phyloP scores from a whole-genome alignment of 768 basidiomycete species.

The Lyophyllum semitale region DNA sequence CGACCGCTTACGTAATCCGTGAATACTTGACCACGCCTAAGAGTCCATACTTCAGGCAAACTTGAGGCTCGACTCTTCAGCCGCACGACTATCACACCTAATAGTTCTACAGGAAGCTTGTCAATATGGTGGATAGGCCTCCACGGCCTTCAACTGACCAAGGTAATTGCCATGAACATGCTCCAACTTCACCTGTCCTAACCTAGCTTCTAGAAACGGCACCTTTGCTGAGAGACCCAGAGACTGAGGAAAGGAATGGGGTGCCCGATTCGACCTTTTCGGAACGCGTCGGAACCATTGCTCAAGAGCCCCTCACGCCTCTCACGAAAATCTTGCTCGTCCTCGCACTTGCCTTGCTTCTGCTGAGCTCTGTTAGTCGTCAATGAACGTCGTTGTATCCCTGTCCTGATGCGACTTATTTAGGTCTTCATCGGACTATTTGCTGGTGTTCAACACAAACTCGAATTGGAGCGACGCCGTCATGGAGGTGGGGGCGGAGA shows the following conservation, averaged over 20 bases:
- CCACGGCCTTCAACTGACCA: conserved; percentile 58
- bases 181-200: neutral
- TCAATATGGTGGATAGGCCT: conserved; percentile 54
- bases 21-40: neutral
- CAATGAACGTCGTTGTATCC: neutral
- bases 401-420: neutral
- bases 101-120: neutral
- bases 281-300: conserved; percentile 54
- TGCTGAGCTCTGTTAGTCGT: conserved; percentile 64
- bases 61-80: neutral
- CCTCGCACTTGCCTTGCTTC: conserved; percentile 72
- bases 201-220: conserved; percentile 54
- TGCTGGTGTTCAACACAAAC: conserved; percentile 82
- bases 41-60: conserved; percentile 1
- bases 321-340: conserved; percentile 83
- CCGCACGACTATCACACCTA: neutral
- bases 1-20: neutral
- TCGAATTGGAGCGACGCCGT: conserved; percentile 49
- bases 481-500: conserved; percentile 34
- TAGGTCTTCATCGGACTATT: conserved; percentile 91
- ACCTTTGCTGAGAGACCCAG: conserved; percentile 58
- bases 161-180: conserved; percentile 35
- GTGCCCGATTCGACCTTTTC: conserved; percentile 33
- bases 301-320: conserved; percentile 79
- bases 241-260: conserved; percentile 33